Evolutionary conservation across 148 eudicot species (phyloP), one percentile per base, ranked within the genome.

Genomic region (Vaccinium vitisidaea): DNA sequence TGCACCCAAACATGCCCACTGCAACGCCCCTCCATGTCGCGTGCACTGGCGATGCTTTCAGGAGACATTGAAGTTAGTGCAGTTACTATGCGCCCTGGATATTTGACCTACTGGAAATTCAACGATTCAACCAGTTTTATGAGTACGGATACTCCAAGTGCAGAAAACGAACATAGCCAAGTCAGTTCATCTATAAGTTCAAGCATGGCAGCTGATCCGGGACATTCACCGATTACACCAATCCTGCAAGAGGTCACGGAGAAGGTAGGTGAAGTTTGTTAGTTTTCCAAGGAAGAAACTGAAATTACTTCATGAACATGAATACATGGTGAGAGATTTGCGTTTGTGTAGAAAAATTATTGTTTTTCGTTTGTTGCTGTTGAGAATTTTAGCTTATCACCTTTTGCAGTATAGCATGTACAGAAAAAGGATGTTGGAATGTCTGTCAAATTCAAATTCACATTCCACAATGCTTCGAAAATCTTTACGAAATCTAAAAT

Each of bases 1-100:
- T 96, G 99, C 96, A 95, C 92, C 43, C 99, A 95, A 58, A 94
- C 97, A 53, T 82, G 98, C 59, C 99, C 95, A 27, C 67, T 70
- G 15, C 88, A 89, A 27, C 93, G 98, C 30, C 99, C 99, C 14
- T 87, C 94, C 73, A 97, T 97, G 98, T 92, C 96, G 8, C 95
- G 99, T 13, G 98, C 86, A 46, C 87, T 94, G 83, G 95, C 95
- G n/a, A 97, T 97, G 99, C 90, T 95, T 77, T 77, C 88, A 14
- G 99, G 99, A 73, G 95, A 94, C 23, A 83, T 85, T 12, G 96
- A 95, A 83, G 92, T 95, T 2, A 88, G 88, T 65, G 65, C 78
- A 43, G 89, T 90, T 25, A 91, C 88, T 70, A 82, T 95, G 19
- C 92, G 87, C 82, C 99, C 98, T 8, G 96, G 92, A 4, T 96